Conservation (phyloP, 768 basidiomycete species). For the Lactarius pseudohatsudake region DNA sequence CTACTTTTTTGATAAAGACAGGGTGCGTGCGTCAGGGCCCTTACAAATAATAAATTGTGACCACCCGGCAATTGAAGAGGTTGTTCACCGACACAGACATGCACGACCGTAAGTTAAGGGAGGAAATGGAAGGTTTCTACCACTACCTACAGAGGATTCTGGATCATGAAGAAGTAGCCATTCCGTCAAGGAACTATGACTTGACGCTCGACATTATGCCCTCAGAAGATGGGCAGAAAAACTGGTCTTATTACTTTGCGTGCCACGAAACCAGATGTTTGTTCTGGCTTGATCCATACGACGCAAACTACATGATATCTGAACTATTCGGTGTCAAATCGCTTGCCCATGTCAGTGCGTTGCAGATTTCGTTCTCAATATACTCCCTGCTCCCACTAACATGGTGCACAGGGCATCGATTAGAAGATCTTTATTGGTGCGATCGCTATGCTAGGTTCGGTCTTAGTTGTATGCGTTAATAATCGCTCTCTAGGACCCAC, state of each 20-base stretch:
- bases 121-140: constrained; percentile 38
- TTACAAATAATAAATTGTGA: background rate
- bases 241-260: constrained; percentile 50
- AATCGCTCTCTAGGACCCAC: constrained; percentile 29
- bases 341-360: constrained; percentile 26
- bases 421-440: constrained; percentile 33
- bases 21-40: constrained; percentile 37
- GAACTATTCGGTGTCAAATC: constrained; percentile 17
- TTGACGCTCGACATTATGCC: constrained; percentile 31
- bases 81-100: constrained; percentile 57
- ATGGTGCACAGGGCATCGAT: constrained; percentile 25
- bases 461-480: constrained; percentile 10
- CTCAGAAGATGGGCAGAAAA: constrained; percentile 35
- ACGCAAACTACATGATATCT: constrained; percentile 38
- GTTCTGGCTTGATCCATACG: constrained; percentile 53
- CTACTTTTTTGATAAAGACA: constrained; percentile 51
- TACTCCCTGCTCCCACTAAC: background rate
- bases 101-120: constrained; percentile 37
- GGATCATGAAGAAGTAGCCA: constrained; percentile 19
- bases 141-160: background rate
- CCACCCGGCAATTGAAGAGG: constrained; percentile 36
- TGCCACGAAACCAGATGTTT: constrained; percentile 46
- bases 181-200: constrained; percentile 30
- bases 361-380: background rate
- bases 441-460: background rate